Evolutionary conservation across 495 filamentous ascomycete genomes (phyloP), one percentile per base, ranked within the genome.

Genomic region (Platismatia glauca): DNA sequence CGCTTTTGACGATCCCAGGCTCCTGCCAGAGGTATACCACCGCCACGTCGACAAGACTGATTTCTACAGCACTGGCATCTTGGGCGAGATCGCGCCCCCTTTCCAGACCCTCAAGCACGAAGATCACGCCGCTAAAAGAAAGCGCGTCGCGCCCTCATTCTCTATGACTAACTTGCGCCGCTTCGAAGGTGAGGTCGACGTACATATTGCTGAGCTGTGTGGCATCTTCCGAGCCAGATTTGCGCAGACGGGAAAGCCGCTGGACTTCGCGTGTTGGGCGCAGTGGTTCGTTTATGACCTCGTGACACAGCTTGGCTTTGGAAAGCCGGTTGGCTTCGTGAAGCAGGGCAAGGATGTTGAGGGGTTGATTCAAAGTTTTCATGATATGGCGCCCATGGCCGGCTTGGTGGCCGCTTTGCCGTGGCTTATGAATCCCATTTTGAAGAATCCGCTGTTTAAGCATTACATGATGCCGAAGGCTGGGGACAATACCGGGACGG

Each of bases 281-380:
- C 27, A 74, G 3, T 81, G 73, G 59, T 80, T 83, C 68, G 81
- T 83, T 8, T 81, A 87, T 65, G 87, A 89, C 65, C 77, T 84
- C 3, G 84, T 89, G 60, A 81, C 80, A 15, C 81, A 87, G 64
- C 74, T 89, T 39, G 83, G 81, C 12, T 86, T 86, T 67, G 84
- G 85, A 16, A 72, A 78, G 38, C 77, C 84, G 1, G 78, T 89
- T 27, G 86, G 86, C 18, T 87, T 82, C 66, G 73, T 88, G 4
- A 75, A 80, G 48, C 76, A 75, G 58, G 84, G 83, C 34, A 71
- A 74, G 8, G 86, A 89, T 67, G 74, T 82, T 37, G 75, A 78
- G 43, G 76, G 79, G 31, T 75, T 87, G 11, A 79, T 84, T 50
- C 71, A 79, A 52, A 73, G 74, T 3, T 79, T 84, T 65, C 78